Conservation (phyloP, 768 basidiomycete species). For the Mycena venus region DNA sequence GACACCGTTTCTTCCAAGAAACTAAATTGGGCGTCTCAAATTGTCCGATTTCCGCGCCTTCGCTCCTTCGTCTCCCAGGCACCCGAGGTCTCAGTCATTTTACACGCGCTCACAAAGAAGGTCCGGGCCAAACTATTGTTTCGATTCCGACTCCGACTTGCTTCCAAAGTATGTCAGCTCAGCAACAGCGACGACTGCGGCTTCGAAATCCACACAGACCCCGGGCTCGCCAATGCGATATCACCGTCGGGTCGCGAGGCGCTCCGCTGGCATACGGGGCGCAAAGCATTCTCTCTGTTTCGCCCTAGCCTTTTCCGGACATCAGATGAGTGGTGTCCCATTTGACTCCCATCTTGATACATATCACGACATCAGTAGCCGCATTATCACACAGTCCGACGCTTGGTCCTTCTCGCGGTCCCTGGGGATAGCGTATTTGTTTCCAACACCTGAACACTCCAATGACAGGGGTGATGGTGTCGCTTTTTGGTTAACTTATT, state of each 20-base stretch:
- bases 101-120: background rate
- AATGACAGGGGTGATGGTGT: slow-evolving; percentile 1
- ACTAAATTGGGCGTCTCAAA: slow-evolving; percentile 10
- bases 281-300: no score
- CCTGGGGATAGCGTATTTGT: background rate
- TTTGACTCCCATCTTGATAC: background rate
- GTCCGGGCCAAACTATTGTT: background rate
- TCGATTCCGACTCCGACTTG: background rate
- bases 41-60: slow-evolving; percentile 26
- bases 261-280: background rate
- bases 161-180: background rate
- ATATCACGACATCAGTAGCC: background rate
- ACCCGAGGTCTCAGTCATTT: background rate
- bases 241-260: background rate
- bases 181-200: no score
- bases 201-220: slow-evolving; percentile 13
- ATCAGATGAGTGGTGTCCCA: slow-evolving; percentile 16
- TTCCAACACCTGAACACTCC: background rate
- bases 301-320: slow-evolving; percentile 17
- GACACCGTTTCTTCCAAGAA: slow-evolving; percentile 11
- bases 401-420: background rate
- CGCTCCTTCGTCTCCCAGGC: slow-evolving; percentile 4
- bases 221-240: slow-evolving; percentile 8
- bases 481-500: slow-evolving; percentile 19
- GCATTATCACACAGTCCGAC: background rate